Evolutionary conservation across 495 filamentous ascomycete species (phyloP).

Genomic region (Staphylotrichum tortipilum): DNA sequence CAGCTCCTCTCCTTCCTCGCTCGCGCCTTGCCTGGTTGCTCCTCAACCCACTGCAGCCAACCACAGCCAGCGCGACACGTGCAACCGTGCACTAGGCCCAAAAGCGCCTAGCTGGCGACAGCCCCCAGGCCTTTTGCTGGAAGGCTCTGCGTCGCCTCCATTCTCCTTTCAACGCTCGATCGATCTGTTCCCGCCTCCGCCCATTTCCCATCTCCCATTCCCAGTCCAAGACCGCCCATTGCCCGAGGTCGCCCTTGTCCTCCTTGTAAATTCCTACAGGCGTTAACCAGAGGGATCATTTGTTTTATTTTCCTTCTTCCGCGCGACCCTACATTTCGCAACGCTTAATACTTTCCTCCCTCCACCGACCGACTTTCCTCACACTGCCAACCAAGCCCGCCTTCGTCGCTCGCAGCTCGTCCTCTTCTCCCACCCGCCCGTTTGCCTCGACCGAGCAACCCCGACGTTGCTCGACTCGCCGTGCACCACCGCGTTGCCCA

Average conservation of each 20-base stretch:
- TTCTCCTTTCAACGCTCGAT: conserved; percentile 15
- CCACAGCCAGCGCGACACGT: conserved; percentile 19
- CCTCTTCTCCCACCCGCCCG: conserved; percentile 4
- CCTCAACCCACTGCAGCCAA: too few species aligned
- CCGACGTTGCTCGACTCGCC: not conserved
- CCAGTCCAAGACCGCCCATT: conserved; percentile 7
- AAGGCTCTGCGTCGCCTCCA: conserved; percentile 28
- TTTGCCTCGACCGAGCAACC: not conserved
- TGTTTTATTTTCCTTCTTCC: conserved; percentile 12
- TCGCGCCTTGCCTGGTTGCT: too few species aligned
- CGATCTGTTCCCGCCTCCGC: conserved; percentile 1
- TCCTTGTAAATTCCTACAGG: conserved; percentile 19
- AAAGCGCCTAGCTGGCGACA: conserved; percentile 14
- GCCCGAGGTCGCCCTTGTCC: conserved; percentile 16
- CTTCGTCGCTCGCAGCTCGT: not conserved
- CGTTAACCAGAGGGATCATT: conserved; percentile 14
- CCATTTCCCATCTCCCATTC: too few species aligned
- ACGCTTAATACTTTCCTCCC: too few species aligned
- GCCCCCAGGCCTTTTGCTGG: conserved; percentile 16
- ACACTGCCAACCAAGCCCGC: conserved; percentile 7
- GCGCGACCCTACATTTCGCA: too few species aligned
- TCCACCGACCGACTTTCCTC: too few species aligned
- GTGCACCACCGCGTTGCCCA: conserved; percentile 9
- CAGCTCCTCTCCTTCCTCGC: too few species aligned
- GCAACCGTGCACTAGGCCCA: conserved; percentile 8